Evolutionary conservation across 1,284 basidiomycete species (phyloP), one percentile per base, ranked within the genome.

Genomic region (Boletus semigastroideus): DNA sequence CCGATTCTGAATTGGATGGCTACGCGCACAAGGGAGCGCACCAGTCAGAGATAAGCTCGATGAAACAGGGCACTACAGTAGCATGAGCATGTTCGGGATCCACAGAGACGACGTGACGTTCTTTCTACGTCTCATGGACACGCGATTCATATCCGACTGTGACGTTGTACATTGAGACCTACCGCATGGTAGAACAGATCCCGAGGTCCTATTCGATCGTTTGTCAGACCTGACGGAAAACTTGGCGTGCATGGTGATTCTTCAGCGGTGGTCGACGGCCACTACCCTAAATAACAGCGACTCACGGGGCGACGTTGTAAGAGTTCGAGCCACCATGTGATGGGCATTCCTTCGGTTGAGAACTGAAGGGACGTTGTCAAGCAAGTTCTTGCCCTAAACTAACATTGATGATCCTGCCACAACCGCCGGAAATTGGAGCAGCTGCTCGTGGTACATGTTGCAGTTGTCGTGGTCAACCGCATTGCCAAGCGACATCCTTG

Each of bases 1-100:
- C 31, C 12, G 42, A 30, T 57, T 57, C 54, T 16, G 30, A 54
- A 54, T 28, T 5, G 22, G 37, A 53, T 53, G 34, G 42, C 38
- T 53, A 27, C n/a, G 11, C n/a, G 19, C 39, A 5, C 25, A 20
- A 42, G 27, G 12, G 8, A 17, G 9, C 14, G 16, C 34, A 17
- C 33, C 33, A 31, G 31, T 14, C 14, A 14, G 9, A 11, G n/a
- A 36, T 36, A 17, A 36, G 16, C 34, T 36, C 17, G 34, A 14
- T 36, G 8, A n/a, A n/a, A 36, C 16, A 9, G n/a, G 34, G n/a
- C 5, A n/a, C 9, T 8, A 36, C 14, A 11, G 14, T 17, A 10
- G 17, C n/a, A 7, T 22, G 22, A 22, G 25, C 25, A 25, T 25
- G 25, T 25, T 25, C 25, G 25, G 25, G 25, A 25, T 25, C 25